phyloP scores from a whole-genome alignment of 164 flowering plant genomes.

The Buxus sempervirens region DNA sequence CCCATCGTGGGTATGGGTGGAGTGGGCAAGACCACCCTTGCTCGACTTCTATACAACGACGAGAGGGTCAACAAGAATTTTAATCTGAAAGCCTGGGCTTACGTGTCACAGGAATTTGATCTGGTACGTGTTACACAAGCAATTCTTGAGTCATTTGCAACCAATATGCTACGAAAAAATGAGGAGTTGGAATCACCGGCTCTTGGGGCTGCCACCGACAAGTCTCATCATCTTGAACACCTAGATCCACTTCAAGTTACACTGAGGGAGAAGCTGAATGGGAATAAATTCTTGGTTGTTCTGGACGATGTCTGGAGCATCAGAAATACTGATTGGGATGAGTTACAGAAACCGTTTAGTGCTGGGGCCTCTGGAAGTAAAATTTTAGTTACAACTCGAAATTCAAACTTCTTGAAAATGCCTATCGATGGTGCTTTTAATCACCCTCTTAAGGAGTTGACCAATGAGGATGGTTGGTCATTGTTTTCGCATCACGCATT shows the following conservation, averaged over 20 bases:
- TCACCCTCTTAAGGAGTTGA: constrained; percentile 7
- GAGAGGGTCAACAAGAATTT: neutral
- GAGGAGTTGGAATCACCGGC: too few species aligned
- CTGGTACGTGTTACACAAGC: neutral
- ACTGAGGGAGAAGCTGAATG: neutral
- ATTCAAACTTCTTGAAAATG: constrained; percentile 12
- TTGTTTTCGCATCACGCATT: constrained; percentile 26
- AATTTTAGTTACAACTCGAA: constrained; percentile 30
- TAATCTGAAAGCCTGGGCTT: constrained; percentile 5
- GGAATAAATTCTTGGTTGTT: constrained; percentile 3
- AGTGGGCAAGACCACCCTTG: constrained; percentile 13
- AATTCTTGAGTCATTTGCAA: constrained; percentile 8
- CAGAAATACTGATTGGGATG: constrained; percentile 15
- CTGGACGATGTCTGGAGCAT: constrained; percentile 18
- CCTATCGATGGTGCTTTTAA: neutral
- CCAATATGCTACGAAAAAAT: too few species aligned
- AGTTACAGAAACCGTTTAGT: constrained; percentile 11
- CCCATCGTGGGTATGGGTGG: constrained; percentile 10
- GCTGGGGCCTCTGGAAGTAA: constrained; percentile 26
- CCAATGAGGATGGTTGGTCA: constrained; percentile 23
- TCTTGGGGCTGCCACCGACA: neutral
- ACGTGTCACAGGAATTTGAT: constrained; percentile 7
- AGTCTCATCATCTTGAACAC: too few species aligned
- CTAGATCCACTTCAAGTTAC: neutral
- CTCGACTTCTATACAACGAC: constrained; percentile 4